Base-by-base conservation (phyloP, 495 filamentous ascomycete genomes). In the Articulospora tetracladia region DNA sequence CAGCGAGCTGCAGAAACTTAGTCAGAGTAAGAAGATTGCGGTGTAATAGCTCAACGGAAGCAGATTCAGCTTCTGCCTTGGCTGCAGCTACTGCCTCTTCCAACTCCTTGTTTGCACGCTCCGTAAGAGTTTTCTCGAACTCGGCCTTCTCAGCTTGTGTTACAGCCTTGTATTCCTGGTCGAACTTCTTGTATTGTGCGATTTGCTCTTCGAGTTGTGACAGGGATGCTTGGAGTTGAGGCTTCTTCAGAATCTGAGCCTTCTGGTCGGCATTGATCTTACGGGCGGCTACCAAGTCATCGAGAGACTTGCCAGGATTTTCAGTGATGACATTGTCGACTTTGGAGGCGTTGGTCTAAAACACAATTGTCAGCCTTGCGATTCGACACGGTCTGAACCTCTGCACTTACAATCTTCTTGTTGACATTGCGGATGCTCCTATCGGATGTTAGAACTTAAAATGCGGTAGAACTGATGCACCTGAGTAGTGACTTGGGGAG, bases 241-340 rank as follows among this genome's bases (percentile, higher is more conserved):
- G 93, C 70, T 96, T 98, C 82, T 95, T 96, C 61, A 88, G 74
- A 24, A 86, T 84, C 74, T 97, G 89, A 8, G 88, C 86, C 72
- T 92, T 95, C 73, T 98, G 92, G 73, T 99, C 95, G 65, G 74
- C 64, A 70, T 98, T 99, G 79, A 99, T 93, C 71, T 93, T 89
- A 75, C 88, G 90, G 55, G 81, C 71, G 10, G 79, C 73, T 15
- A 97, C 86, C 27, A 97, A 84, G n/a, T 94, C 85, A 55, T 97
- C 93, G 49, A 97, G 84, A 1, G 83, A 81, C 71, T 86, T 86
- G 66, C 73, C 83, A 27, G 84, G 81, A 76, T 96, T 86, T 70
- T 92, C 89, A 39, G 84, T 86, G 68, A 96, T 73, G 57, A 95
- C 83, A 48, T 79, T 64, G 61, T 96, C 91, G 60, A 92, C 87